Conservation (phyloP, 2,329 filamentous ascomycete genomes). For the Aspergillus niger region DNA sequence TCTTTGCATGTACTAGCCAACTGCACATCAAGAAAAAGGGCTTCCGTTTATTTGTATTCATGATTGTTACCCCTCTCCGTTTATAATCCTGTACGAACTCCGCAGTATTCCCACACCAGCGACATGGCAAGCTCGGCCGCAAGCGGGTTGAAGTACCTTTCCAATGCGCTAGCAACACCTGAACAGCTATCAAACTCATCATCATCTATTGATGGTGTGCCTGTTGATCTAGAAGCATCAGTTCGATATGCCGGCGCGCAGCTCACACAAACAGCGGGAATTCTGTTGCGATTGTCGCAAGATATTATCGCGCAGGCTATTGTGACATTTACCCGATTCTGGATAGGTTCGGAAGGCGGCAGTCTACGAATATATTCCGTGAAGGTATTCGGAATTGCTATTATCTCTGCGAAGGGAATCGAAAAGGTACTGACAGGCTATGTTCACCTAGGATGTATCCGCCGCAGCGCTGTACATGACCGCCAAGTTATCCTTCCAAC, state of each 20-base stretch:
- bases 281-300: slow-evolving; percentile 81
- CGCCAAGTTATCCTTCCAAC: slow-evolving; percentile 77
- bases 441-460: slow-evolving; percentile 66
- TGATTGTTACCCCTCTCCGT: neutral
- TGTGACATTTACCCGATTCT: slow-evolving; percentile 79
- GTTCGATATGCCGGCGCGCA: slow-evolving; percentile 48
- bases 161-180: slow-evolving; percentile 49
- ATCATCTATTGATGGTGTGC: slow-evolving; percentile 47
- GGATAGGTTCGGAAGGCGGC: slow-evolving; percentile 58
- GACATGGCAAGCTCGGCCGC: slow-evolving; percentile 29
- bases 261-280: slow-evolving; percentile 52
- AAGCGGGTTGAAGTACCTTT: slow-evolving; percentile 38
- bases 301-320: slow-evolving; percentile 84
- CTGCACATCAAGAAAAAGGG: neutral
- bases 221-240: slow-evolving; percentile 45
- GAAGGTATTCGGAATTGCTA: slow-evolving; percentile 36
- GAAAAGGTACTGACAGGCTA: neutral
- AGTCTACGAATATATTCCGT: slow-evolving; percentile 46
- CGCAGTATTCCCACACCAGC: neutral
- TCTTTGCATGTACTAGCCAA: neutral
- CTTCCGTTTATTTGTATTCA: neutral
- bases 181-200: slow-evolving; percentile 49
- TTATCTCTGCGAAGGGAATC: neutral
- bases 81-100: neutral
- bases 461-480: slow-evolving; percentile 79